Evolutionary conservation across 2,329 filamentous ascomycete genomes (phyloP).

Genomic region (Elsinoe australis): DNA sequence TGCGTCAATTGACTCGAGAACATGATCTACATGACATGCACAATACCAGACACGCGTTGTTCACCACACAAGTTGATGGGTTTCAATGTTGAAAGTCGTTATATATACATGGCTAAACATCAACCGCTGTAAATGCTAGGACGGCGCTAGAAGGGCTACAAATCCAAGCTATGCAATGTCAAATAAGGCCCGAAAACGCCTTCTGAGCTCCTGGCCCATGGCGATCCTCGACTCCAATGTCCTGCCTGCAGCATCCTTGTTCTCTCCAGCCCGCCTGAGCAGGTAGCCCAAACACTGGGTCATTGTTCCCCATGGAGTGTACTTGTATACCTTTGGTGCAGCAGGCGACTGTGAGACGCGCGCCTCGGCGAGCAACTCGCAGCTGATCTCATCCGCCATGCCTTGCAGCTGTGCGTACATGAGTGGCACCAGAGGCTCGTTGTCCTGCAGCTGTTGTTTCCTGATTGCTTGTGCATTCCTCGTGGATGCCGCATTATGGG

Average conservation of each 20-base stretch:
- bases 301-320: slow-evolving; percentile 50
- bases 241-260: slow-evolving; percentile 52
- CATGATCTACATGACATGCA: too few relatives aligned
- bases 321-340: slow-evolving; percentile 46
- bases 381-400: slow-evolving; percentile 89
- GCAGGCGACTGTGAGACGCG: slow-evolving; percentile 33
- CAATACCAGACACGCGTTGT: too few relatives aligned
- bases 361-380: slow-evolving; percentile 39
- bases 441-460: slow-evolving; percentile 36
- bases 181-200: slow-evolving; percentile 26
- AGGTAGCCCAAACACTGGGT: slow-evolving; percentile 75
- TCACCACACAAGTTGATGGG: too few relatives aligned
- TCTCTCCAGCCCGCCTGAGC: slow-evolving; percentile 50
- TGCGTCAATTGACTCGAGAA: too few relatives aligned
- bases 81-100: neutral
- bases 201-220: slow-evolving; percentile 45
- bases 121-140: too few relatives aligned
- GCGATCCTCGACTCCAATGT: slow-evolving; percentile 46
- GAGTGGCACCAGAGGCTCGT: slow-evolving; percentile 41
- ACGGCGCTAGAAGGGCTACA: neutral
- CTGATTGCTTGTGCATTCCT: slow-evolving; percentile 44
- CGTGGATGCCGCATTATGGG: slow-evolving; percentile 73
- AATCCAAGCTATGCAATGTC: neutral
- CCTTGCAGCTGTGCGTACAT: slow-evolving; percentile 78
- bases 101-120: slow-evolving; percentile 5